Base-by-base conservation (phyloP, 176 grass and related monocot genomes). In the barley (Hordeum vulgare) region DNA sequence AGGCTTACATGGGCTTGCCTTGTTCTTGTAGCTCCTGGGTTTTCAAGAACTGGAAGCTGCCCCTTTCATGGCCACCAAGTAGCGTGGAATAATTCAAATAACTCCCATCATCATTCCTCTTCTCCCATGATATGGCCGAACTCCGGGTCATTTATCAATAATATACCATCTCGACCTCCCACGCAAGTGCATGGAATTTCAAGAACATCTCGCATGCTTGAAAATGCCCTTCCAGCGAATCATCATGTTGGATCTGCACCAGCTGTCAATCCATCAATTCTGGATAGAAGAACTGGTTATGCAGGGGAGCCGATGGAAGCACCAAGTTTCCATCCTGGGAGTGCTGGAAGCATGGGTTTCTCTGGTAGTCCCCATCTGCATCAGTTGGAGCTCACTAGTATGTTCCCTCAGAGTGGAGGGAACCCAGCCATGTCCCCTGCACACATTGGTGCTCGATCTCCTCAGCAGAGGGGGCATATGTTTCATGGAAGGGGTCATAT, bases 221-320 rank as follows among this genome's bases (percentile, higher is more conserved):
- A 89, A 80, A 87, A 80, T 65, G 47, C 64, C 18, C 68, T 69
- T 44, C 84, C 85, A 78, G 63, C 85, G 60, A 87, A 89, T 82
- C 83, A 78, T 77, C 95, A 90, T 87, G 92, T 94, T 35, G 95
- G 92, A 65, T 97, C 95, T 51, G 92, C 95, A 83, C 95, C 92
- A 36, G 80, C 76, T 78, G 61, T 90, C 74, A 90, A 94, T 74
- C 61, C 85, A 82, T 61, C 94, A 86, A 81, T 94, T 68, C 88
- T 85, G 89, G 91, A 94, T 56, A 91, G 84, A 36, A 84, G 45
- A 26, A 84, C 75, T 81, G 83, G 81, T 35, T 89, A 94, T 85
- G 28, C 49, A 45, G 76, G 71, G 20, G 89, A 89, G 28, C 44
- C 86, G 63, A 70, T 85, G 63, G 92, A 94, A 81, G 36, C 77